A percentile compares a stretch with the other conserved stretches of the same genome.
phyloP scores from a whole-genome alignment of 2,329 filamentous ascomycete species.

The Corniculantispora saksenae region DNA sequence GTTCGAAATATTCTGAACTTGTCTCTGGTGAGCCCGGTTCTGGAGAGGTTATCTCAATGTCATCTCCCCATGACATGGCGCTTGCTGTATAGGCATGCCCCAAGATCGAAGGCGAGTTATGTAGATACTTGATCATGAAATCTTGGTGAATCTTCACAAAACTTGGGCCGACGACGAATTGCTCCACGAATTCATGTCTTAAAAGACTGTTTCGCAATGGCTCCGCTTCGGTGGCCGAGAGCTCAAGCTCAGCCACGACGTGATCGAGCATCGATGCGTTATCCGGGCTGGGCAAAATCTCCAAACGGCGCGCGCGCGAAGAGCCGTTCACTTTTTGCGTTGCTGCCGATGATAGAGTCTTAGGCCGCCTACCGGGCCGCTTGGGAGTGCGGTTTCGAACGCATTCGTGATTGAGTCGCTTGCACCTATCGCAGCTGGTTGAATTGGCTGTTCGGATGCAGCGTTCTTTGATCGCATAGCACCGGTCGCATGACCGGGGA shows the following conservation, averaged over 20 bases:
- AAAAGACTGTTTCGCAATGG: slow-evolving; percentile 21
- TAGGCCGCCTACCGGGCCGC: slow-evolving; percentile 21
- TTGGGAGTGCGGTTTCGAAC: slow-evolving; percentile 20
- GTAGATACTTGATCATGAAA: slow-evolving; percentile 22
- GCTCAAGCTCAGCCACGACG: not conserved
- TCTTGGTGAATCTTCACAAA: slow-evolving; percentile 25
- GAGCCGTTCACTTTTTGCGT: not conserved
- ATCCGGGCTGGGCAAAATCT: not conserved
- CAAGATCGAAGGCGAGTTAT: slow-evolving; percentile 16
- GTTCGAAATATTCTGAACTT: not conserved
- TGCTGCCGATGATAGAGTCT: not conserved
- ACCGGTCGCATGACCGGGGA: slow-evolving; percentile 27
- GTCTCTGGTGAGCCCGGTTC: not conserved
- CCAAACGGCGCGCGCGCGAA: too few species aligned
- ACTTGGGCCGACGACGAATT: slow-evolving; percentile 26
- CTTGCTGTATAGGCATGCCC: slow-evolving; percentile 24
- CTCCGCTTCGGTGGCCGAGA: not conserved
- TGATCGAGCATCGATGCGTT: not conserved
- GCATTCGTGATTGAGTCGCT: slow-evolving; percentile 25
- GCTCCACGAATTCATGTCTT: slow-evolving; percentile 21
- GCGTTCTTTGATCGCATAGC: slow-evolving; percentile 29
- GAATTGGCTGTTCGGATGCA: slow-evolving; percentile 23
- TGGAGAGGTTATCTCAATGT: not conserved
- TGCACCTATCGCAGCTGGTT: slow-evolving; percentile 26
- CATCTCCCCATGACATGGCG: slow-evolving; percentile 20